Percentiles rank a stretch among this genome's conserved stretches.
Evolutionary conservation across 2,329 filamentous ascomycete species (phyloP).

Genomic region (Apiospora saccharicola): DNA sequence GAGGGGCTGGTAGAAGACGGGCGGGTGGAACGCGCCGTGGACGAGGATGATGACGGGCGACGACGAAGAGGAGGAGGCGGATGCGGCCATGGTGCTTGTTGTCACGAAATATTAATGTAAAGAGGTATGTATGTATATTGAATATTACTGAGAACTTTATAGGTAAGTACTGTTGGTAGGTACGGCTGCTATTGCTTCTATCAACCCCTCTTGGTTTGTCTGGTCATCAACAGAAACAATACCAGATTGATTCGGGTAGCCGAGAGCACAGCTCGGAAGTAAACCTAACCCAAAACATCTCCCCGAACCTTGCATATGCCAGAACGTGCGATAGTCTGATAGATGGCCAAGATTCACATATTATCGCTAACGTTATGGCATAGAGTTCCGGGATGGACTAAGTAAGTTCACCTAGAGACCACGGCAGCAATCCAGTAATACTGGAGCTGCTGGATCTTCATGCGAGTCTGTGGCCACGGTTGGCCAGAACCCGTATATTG

Average conservation of each 20-base stretch:
- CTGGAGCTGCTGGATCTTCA: too few species aligned
- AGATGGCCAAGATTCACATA: neutral
- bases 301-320: neutral
- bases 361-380: too few species aligned
- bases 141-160: too few species aligned
- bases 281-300: neutral
- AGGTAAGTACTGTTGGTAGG: too few species aligned
- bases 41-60: slow-evolving; percentile 35
- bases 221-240: neutral
- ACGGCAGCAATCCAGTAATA: neutral
- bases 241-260: neutral
- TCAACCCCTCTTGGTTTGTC: neutral
- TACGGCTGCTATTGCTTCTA: too few species aligned
- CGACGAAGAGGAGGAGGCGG: neutral
- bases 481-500: neutral
- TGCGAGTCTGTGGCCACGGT: neutral
- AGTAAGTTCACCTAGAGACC: neutral
- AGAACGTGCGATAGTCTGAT: too few species aligned
- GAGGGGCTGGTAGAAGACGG: slow-evolving; percentile 33
- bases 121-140: too few species aligned
- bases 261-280: neutral
- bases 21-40: slow-evolving; percentile 33
- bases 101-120: neutral
- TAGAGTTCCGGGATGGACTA: neutral
- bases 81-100: neutral